Conservation (phyloP, 1,139 yeast species). For the Suhomyces chickasaworum region DNA sequence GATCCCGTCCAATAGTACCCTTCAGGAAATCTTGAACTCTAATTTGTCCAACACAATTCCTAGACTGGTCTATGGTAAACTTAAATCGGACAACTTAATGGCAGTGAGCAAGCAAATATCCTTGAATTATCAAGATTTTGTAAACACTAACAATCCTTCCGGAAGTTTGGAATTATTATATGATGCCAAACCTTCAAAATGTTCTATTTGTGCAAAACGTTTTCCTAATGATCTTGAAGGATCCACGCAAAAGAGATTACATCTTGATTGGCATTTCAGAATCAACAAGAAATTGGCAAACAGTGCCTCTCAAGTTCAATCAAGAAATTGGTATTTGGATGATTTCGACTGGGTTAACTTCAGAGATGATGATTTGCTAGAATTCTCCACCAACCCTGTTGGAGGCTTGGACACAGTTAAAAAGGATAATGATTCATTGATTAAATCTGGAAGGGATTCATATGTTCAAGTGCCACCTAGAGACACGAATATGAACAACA, state of each 20-base stretch:
- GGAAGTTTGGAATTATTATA: slow-evolving; percentile 44
- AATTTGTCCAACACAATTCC: slow-evolving; percentile 20
- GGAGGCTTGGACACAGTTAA: slow-evolving; percentile 15
- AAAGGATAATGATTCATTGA: slow-evolving; percentile 14
- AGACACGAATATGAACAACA: slow-evolving; percentile 64
- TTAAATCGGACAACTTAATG: slow-evolving; percentile 31
- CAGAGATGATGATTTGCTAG: slow-evolving; percentile 58
- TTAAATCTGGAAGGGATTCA: slow-evolving; percentile 24
- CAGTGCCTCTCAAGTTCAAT: slow-evolving; percentile 50
- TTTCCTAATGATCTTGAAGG: slow-evolving; percentile 69
- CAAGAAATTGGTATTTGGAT: slow-evolving; percentile 81
- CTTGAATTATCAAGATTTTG: slow-evolving; percentile 38
- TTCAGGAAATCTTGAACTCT: slow-evolving; percentile 36
- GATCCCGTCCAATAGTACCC: slow-evolving; percentile 29
- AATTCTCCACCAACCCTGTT: slow-evolving; percentile 31
- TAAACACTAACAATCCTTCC: slow-evolving; percentile 25
- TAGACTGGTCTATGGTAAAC: slow-evolving; percentile 27
- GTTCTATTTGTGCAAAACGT: slow-evolving; percentile 88
- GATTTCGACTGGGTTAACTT: slow-evolving; percentile 75
- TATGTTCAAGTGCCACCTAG: slow-evolving; percentile 74
- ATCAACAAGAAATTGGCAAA: slow-evolving; percentile 73
- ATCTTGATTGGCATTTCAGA: slow-evolving; percentile 96
- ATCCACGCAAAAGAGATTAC: slow-evolving; percentile 53
- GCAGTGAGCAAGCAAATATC: slow-evolving; percentile 22
- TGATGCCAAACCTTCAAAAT: slow-evolving; percentile 70